Conservation (phyloP, 108 stramenopile genomes). For the Cyclotella kingstonii region DNA sequence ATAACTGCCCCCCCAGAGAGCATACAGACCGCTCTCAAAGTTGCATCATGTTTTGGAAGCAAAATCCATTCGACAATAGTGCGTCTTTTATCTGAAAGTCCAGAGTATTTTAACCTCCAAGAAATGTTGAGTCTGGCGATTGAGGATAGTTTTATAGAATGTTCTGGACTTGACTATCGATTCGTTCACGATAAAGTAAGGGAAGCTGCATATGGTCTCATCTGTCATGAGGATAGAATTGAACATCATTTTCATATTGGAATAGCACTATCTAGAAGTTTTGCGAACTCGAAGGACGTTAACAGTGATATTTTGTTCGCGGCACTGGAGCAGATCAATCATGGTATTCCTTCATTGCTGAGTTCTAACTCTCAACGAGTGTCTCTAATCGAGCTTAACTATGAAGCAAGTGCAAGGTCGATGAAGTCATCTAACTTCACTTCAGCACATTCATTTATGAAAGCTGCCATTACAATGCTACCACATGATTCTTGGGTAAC, state of each 20-base stretch:
- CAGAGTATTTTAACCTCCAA: conserved; percentile 4
- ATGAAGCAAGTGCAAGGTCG: conserved; percentile 19
- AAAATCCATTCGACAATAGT: conserved; percentile 8
- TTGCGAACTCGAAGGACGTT: background rate
- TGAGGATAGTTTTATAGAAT: conserved; percentile 25
- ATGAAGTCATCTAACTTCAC: conserved; percentile 21
- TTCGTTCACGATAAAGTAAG: conserved; percentile 55
- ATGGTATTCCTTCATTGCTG: background rate
- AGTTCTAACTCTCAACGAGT: background rate
- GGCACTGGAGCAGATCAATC: conserved; percentile 13
- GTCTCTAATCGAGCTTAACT: conserved; percentile 15
- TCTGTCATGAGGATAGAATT: conserved; percentile 16
- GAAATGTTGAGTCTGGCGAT: conserved; percentile 5
- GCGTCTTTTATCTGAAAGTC: background rate
- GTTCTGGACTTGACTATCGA: conserved; percentile 5
- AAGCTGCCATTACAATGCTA: conserved; percentile 4
- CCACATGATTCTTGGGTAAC: conserved; percentile 3
- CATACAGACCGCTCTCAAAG: conserved; percentile 25
- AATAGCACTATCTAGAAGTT: conserved; percentile 6
- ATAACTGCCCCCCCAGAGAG: conserved; percentile 23
- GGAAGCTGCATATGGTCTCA: conserved; percentile 55
- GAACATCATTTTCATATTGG: conserved; percentile 11
- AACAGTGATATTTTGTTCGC: background rate
- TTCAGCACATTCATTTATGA: conserved; percentile 25
- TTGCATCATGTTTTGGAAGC: conserved; percentile 36